A percentile compares a stretch with the other conserved stretches of the same genome.
Conservation (phyloP, 805 yeast species). For the Yamadazyma paraphyllophila region DNA sequence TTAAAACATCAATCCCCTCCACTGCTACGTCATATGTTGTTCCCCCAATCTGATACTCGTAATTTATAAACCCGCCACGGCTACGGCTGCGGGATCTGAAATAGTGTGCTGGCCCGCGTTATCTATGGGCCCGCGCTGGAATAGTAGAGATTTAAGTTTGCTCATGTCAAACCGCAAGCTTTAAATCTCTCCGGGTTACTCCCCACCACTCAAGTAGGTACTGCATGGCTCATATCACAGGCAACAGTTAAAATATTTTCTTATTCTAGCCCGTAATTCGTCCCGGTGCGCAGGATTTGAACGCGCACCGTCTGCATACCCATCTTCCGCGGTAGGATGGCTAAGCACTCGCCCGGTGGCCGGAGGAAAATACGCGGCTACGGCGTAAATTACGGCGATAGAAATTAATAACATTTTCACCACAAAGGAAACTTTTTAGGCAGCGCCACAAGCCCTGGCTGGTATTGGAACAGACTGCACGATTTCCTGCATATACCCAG, state of each 20-base stretch:
- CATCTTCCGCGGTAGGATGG: background rate
- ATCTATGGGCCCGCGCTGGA: too few relatives aligned
- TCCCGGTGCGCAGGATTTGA: conserved; percentile 1
- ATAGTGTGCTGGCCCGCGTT: too few relatives aligned
- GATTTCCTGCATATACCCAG: background rate
- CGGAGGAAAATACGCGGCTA: background rate
- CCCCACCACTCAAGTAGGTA: background rate
- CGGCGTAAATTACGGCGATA: conserved; percentile 3
- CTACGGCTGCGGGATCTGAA: too few relatives aligned
- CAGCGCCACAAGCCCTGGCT: background rate
- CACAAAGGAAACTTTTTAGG: background rate
- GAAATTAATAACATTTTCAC: too few relatives aligned
- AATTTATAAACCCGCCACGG: too few relatives aligned
- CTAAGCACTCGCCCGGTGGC: background rate
- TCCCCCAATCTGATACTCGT: too few relatives aligned
- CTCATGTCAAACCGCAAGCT: background rate
- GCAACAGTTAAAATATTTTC: background rate
- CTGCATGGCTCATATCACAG: conserved; percentile 1
- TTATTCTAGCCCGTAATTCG: conserved; percentile 1
- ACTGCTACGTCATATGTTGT: too few relatives aligned
- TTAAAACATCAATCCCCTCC: too few relatives aligned
- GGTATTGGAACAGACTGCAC: background rate
- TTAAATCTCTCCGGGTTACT: conserved; percentile 1
- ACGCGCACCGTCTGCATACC: background rate
- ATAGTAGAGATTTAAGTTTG: too few relatives aligned